phyloP scores from a whole-genome alignment of 192 early-diverging fungal genomes.

The Entomortierella parvispora region DNA sequence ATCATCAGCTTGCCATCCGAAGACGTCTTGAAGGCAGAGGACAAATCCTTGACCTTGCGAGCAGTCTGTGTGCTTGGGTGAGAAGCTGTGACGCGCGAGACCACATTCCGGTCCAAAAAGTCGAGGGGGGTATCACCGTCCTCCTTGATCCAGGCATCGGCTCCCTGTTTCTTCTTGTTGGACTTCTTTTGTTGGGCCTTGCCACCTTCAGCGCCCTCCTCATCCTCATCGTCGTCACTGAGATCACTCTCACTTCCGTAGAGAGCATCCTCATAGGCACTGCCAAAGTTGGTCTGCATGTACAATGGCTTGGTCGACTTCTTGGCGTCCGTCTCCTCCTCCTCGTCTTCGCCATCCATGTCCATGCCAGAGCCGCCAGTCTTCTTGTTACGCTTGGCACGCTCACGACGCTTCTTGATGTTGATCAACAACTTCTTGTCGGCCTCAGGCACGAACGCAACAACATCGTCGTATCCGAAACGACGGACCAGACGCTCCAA shows the following conservation, averaged over 20 bases:
- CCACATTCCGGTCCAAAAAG: constrained; percentile 88
- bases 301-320: constrained; percentile 58
- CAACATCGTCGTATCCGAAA: constrained; percentile 85
- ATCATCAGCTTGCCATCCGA: constrained; percentile 88
- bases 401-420: constrained; percentile 90
- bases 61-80: constrained; percentile 50
- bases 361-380: constrained; percentile 53
- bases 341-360: constrained; percentile 50
- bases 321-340: constrained; percentile 53
- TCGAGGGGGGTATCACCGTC: constrained; percentile 79
- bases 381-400: constrained; percentile 81
- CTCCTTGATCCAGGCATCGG: constrained; percentile 72
- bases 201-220: constrained; percentile 48
- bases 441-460: constrained; percentile 82
- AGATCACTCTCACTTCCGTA: constrained; percentile 95
- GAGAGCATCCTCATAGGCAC: constrained; percentile 88
- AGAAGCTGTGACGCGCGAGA: constrained; percentile 66
- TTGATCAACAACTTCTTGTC: constrained; percentile 91
- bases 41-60: constrained; percentile 54
- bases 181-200: constrained; percentile 41
- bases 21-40: constrained; percentile 67
- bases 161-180: constrained; percentile 54
- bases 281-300: constrained; percentile 71
- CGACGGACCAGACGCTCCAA: constrained; percentile 91
- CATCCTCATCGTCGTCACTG: constrained; percentile 78